Conservation (phyloP, 345 rosid species). For the Eutrema heterophyllum region DNA sequence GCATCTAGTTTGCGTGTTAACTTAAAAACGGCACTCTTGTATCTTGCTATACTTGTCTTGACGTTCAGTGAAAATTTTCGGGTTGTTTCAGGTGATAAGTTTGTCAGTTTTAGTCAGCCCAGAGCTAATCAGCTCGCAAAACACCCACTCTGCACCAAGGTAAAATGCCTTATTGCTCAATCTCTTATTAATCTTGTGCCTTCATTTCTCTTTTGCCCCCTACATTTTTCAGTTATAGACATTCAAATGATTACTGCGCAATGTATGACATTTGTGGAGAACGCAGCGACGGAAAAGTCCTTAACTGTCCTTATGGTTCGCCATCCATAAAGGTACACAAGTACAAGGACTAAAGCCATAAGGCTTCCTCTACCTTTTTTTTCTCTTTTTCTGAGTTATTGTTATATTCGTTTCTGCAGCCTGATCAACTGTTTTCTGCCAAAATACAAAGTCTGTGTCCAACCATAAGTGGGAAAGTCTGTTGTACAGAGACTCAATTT, state of each 20-base stretch:
- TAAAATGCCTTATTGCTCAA: slow-evolving; percentile 6
- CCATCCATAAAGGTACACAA: slow-evolving; percentile 83
- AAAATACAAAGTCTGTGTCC: slow-evolving; percentile 97
- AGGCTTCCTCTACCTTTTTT: not conserved
- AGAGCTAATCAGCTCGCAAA: slow-evolving; percentile 6
- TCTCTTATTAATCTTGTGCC: not conserved
- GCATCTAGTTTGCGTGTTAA: too few relatives aligned
- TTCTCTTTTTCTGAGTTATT: not conserved
- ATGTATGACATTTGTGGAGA: slow-evolving; percentile 96
- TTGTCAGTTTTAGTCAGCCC: slow-evolving; percentile 29
- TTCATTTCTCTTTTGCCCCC: not conserved
- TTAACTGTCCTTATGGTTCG: slow-evolving; percentile 75
- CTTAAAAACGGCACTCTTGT: not conserved
- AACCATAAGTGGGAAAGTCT: slow-evolving; percentile 77
- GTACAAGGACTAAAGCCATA: not conserved
- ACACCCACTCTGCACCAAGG: slow-evolving; percentile 33
- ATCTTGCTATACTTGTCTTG: not conserved
- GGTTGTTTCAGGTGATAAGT: slow-evolving; percentile 38
- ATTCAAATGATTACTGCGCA: slow-evolving; percentile 77
- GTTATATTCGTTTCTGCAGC: slow-evolving; percentile 47
- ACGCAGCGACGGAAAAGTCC: slow-evolving; percentile 78
- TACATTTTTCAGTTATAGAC: slow-evolving; percentile 43
- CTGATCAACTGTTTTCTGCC: slow-evolving; percentile 77
- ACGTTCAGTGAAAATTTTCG: not conserved
- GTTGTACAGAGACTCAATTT: slow-evolving; percentile 90